Evolutionary conservation across 2,329 filamentous ascomycete genomes (phyloP), one percentile per base, ranked within the genome.

Genomic region (Fusarium xyrophilum): DNA sequence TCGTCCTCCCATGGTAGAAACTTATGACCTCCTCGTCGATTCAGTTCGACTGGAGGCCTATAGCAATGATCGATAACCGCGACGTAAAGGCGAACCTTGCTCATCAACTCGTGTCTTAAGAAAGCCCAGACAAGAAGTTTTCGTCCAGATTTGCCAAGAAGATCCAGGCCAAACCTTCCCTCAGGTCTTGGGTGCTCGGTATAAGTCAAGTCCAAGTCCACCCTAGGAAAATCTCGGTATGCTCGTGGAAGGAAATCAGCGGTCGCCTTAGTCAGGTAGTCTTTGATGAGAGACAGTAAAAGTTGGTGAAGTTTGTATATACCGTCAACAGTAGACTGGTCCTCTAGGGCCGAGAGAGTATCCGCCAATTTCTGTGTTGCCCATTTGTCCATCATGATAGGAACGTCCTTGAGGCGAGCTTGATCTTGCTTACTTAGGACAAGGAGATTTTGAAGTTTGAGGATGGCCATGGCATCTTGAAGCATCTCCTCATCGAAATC

Each of bases 221-320:
- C 7, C 15, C 3, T 1, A 6, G 23, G 32, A 21, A 63, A 9
- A 11, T 17, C 5, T n/a, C 19, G 46, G 25, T 63, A 57, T 47
- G 35, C 39, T 30, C 12, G 44, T 12, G 25, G 51, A 10, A 56
- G 27, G 17, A 33, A 40, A 27, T 27, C 21, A 12, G 44, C 50
- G 4, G 23, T 52, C 10, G 63, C 54, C 33, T 65, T 65, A 3
- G 13, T 25, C 39, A 65, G 15, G 30, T 65, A 65, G 32, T 65
- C 54, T 39, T 42, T 25, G 9, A 64, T 54, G 8, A 42, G 58
- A 7, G 32, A 21, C 25, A 60, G 30, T n/a, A 44, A 21, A n/a
- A 23, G n/a, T 25, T 28, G 44, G n/a, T 60, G 28, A 23, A 60
- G n/a, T 9, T 9, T 17, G 7, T 30, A 17, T 35, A 44, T 32